Evolutionary conservation across 768 basidiomycete species (phyloP).

Genomic region (Russula vinacea): DNA sequence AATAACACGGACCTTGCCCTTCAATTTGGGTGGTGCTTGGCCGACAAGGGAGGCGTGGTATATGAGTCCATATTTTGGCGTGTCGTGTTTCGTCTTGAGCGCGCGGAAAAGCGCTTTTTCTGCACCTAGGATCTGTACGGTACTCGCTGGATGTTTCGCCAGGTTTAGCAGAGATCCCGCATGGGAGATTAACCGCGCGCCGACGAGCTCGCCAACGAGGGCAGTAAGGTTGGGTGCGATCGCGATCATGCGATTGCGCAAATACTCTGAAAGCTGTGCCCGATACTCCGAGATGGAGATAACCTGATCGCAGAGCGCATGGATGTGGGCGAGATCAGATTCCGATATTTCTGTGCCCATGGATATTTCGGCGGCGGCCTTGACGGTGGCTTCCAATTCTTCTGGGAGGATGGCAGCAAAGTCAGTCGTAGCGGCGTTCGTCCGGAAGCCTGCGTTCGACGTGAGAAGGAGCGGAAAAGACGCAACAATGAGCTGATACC

Average conservation of each 20-base stretch:
- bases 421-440: conserved; percentile 82
- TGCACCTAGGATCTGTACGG: conserved; percentile 72
- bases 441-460: conserved; percentile 72
- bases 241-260: conserved; percentile 96
- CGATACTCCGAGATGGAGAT: conserved; percentile 96
- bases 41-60: conserved; percentile 98
- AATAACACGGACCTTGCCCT: conserved; percentile 72
- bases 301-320: conserved; percentile 96
- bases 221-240: conserved; percentile 96
- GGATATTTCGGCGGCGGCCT: conserved; percentile 94
- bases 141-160: conserved; percentile 76
- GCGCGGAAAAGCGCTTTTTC: conserved; percentile 77
- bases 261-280: conserved; percentile 91
- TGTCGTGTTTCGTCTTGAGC: conserved; percentile 85
- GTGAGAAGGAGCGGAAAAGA: conserved; percentile 7
- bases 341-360: conserved; percentile 99
- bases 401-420: conserved; percentile 92
- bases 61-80: conserved; percentile 98
- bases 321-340: conserved; percentile 93
- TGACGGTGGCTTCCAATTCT: conserved; percentile 92
- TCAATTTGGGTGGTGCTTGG: conserved; percentile 95
- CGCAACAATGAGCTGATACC: conserved; percentile 45
- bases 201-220: conserved; percentile 73
- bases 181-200: conserved; percentile 70
- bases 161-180: conserved; percentile 68